phyloP scores from a whole-genome alignment of 495 filamentous ascomycete species.

The Tuber magnatum region DNA sequence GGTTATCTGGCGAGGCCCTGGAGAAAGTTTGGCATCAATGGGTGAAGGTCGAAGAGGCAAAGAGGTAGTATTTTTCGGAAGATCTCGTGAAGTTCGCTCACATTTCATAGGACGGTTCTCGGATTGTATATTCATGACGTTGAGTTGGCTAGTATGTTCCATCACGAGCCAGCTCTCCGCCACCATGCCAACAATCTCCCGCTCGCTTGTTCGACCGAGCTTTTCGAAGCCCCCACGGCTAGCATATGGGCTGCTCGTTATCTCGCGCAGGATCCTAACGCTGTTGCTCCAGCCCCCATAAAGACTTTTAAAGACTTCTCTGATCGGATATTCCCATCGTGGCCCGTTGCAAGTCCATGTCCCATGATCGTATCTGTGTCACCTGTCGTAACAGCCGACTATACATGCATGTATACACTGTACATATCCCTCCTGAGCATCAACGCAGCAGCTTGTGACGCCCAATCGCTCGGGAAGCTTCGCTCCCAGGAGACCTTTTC shows the following conservation, averaged over 20 bases:
- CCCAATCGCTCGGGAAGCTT: slow-evolving; percentile 7
- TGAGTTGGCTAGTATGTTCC: slow-evolving; percentile 22
- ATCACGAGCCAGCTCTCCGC: slow-evolving; percentile 29
- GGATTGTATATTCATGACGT: slow-evolving; percentile 34
- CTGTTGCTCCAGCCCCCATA: not conserved
- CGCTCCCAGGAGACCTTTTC: not conserved
- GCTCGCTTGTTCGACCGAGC: slow-evolving; percentile 5
- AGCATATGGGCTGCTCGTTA: slow-evolving; percentile 9
- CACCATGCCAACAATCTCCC: slow-evolving; percentile 5
- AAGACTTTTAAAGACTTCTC: not conserved
- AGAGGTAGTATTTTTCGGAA: not conserved
- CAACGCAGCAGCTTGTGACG: slow-evolving; percentile 7
- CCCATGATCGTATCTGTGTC: not conserved
- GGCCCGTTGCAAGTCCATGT: not conserved
- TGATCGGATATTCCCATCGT: slow-evolving; percentile 2
- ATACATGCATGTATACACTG: slow-evolving; percentile 4
- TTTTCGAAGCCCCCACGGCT: slow-evolving; percentile 29
- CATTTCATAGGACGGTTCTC: slow-evolving; percentile 15
- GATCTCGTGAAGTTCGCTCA: not conserved
- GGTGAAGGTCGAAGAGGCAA: slow-evolving; percentile 26
- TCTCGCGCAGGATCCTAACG: slow-evolving; percentile 4
- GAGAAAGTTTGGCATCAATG: slow-evolving; percentile 24
- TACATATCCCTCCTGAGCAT: slow-evolving; percentile 8
- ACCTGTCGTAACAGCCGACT: not conserved
- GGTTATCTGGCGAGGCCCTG: slow-evolving; percentile 11